These are phyloP conservation scores for Bonia amplexicaulis DNA, from an alignment of 176 grass and related monocot genomes.

Conservation along the genomic window DNA sequence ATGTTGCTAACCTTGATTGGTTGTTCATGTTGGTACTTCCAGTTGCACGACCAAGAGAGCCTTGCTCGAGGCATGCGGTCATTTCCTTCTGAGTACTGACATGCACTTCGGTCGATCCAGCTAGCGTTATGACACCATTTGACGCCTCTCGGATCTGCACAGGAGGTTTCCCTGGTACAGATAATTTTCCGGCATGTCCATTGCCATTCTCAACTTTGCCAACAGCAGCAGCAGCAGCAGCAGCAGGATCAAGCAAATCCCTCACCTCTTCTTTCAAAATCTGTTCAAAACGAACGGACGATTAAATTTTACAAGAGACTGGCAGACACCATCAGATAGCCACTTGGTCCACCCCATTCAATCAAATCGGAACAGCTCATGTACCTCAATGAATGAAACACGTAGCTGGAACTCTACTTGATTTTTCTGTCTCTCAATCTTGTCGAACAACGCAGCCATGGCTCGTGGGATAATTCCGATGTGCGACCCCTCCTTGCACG, in stretches of 20 bases:
- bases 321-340: neutral
- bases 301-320: neutral
- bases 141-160: slow-evolving; percentile 97
- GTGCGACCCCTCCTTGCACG: slow-evolving; percentile 62
- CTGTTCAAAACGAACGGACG: slow-evolving; percentile 28
- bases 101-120: slow-evolving; percentile 86
- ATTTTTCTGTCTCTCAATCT: slow-evolving; percentile 66
- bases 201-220: slow-evolving; percentile 70
- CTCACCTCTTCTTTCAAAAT: slow-evolving; percentile 99
- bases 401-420: slow-evolving; percentile 92
- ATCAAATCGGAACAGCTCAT: neutral
- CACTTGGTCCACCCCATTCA: neutral
- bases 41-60: slow-evolving; percentile 74
- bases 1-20: slow-evolving; percentile 74
- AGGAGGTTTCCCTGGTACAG: slow-evolving; percentile 70
- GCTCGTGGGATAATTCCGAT: slow-evolving; percentile 72
- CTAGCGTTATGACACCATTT: slow-evolving; percentile 90
- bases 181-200: slow-evolving; percentile 48
- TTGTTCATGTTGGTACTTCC: slow-evolving; percentile 99
- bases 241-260: slow-evolving; percentile 69
- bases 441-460: slow-evolving; percentile 75
- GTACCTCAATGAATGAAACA: slow-evolving; percentile 95
- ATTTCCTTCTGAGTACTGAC: slow-evolving; percentile 90
- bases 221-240: neutral
- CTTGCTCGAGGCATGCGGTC: slow-evolving; percentile 81